phyloP scores from a whole-genome alignment of 2,329 filamentous ascomycete genomes.

The Botrytis pseudocinerea region DNA sequence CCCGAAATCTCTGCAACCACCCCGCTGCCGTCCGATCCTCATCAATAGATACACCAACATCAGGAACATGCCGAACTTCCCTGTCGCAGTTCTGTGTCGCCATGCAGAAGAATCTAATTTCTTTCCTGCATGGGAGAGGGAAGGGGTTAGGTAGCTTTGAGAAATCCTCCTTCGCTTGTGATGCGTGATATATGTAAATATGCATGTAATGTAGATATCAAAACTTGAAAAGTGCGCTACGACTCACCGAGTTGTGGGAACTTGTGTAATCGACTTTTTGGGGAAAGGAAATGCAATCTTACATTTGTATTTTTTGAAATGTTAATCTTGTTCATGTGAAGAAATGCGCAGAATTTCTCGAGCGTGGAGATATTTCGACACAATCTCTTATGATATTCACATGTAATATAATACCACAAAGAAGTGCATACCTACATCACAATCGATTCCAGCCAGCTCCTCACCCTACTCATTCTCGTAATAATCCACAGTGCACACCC shows the following conservation, averaged over 20 bases:
- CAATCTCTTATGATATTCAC: background rate
- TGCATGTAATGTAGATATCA: background rate
- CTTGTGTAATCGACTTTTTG: background rate
- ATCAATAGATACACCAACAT: slow-evolving; percentile 6
- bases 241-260: slow-evolving; percentile 9
- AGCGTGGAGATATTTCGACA: no score
- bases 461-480: background rate
- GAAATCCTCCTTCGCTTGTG: slow-evolving; percentile 16
- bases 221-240: slow-evolving; percentile 2
- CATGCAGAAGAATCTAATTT: slow-evolving; percentile 7
- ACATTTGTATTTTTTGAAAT: background rate
- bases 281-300: background rate
- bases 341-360: no score
- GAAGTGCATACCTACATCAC: background rate
- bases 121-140: slow-evolving; percentile 3
- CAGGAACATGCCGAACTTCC: slow-evolving; percentile 23
- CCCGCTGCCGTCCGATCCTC: slow-evolving; percentile 19
- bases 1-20: slow-evolving; percentile 9
- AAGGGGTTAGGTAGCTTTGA: background rate
- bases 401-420: background rate
- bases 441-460: background rate
- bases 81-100: slow-evolving; percentile 1
- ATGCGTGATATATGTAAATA: background rate
- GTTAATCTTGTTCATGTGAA: background rate
- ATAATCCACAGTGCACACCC: background rate